Percentiles rank a stretch among this genome's conserved stretches.
phyloP scores from a whole-genome alignment of 2,329 filamentous ascomycete species.

The Calycina herbarum region DNA sequence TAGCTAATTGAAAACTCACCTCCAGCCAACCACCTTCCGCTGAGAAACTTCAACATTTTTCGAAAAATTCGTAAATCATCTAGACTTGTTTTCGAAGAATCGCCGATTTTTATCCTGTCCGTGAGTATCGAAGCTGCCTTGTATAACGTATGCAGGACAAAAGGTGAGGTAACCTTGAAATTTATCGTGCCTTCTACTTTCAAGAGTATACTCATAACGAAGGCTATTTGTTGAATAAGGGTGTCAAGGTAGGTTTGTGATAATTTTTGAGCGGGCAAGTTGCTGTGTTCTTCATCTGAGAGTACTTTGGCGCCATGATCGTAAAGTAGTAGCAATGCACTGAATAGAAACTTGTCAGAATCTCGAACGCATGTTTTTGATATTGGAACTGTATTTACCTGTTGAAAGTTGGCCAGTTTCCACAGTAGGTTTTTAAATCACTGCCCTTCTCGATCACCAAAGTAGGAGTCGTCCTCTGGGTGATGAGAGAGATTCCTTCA shows the following conservation, averaged over 20 bases:
- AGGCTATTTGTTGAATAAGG: not conserved
- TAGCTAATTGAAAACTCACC: not conserved
- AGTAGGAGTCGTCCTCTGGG: not conserved
- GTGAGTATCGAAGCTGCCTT: slow-evolving; percentile 6
- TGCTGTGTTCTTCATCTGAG: not conserved
- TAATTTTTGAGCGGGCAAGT: not conserved
- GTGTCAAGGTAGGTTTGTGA: not conserved
- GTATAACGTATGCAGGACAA: slow-evolving; percentile 2
- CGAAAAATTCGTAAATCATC: not conserved
- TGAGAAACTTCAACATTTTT: slow-evolving; percentile 2
- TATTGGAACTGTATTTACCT: not conserved
- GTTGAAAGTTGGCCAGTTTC: not conserved
- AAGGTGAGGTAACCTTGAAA: not conserved
- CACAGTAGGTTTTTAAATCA: not conserved
- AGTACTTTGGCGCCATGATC: not conserved
- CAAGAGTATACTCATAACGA: not conserved
- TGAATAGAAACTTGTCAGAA: not conserved
- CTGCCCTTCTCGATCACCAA: not conserved
- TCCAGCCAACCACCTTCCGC: not conserved
- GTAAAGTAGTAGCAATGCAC: not conserved
- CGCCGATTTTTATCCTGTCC: slow-evolving; percentile 4
- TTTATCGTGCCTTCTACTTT: not conserved
- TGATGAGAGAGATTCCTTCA: not conserved
- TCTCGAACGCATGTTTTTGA: not conserved
- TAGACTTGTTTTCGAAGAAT: not conserved